phyloP scores from a whole-genome alignment of 2,329 filamentous ascomycete genomes.

The Colletotrichum coccodes region DNA sequence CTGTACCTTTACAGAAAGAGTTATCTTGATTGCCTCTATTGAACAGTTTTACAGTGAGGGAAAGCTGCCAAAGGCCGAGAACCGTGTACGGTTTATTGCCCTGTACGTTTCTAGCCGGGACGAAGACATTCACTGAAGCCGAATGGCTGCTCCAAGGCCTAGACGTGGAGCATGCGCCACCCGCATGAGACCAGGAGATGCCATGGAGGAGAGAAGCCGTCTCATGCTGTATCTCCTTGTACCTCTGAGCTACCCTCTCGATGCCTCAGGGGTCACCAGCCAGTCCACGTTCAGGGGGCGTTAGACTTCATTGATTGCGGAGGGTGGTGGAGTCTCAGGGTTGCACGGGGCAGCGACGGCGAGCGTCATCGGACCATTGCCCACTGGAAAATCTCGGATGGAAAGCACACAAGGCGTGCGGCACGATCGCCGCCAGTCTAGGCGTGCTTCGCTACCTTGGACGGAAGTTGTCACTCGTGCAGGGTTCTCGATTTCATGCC shows the following conservation, averaged over 20 bases:
- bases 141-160: neutral
- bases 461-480: neutral
- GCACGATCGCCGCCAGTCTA: constrained; percentile 18
- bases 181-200: constrained; percentile 3
- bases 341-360: constrained; percentile 27
- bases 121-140: neutral
- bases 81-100: neutral
- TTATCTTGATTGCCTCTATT: neutral
- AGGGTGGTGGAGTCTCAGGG: constrained; percentile 24
- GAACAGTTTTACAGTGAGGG: neutral
- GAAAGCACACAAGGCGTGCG: neutral
- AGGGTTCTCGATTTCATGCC: neutral
- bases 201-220: neutral
- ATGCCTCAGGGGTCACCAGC: constrained; percentile 1
- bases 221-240: constrained; percentile 11
- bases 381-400: constrained; percentile 26
- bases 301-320: constrained; percentile 27
- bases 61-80: neutral
- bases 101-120: neutral
- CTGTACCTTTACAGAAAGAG: constrained; percentile 8
- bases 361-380: constrained; percentile 32
- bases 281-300: constrained; percentile 13
- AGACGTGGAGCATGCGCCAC: neutral
- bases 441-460: neutral
- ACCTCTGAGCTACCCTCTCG: neutral